Conservation (phyloP, 345 rosid species). For the Cardamine occulta region DNA sequence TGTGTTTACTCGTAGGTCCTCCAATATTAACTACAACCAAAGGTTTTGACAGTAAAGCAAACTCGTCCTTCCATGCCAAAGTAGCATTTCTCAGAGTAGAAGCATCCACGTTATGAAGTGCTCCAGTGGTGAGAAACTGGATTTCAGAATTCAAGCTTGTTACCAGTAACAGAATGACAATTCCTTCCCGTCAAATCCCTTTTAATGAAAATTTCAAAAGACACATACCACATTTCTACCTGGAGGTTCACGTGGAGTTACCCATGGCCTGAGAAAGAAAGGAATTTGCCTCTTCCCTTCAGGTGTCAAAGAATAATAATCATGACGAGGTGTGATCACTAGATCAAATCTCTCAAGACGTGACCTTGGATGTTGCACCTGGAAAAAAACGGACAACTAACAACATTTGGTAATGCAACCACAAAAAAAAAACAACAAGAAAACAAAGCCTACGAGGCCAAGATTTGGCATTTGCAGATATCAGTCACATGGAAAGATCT, state of each 20-base stretch:
- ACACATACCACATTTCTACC: slow-evolving; percentile 73
- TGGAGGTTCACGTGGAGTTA: slow-evolving; percentile 80
- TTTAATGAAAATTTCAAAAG: slow-evolving; percentile 18
- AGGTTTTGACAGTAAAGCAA: slow-evolving; percentile 73
- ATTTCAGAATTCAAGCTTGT: slow-evolving; percentile 33
- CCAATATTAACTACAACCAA: slow-evolving; percentile 92
- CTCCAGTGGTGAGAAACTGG: slow-evolving; percentile 87
- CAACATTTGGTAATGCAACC: neutral
- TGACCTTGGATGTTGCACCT: slow-evolving; percentile 96
- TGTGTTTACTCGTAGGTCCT: slow-evolving; percentile 74
- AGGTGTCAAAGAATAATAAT: slow-evolving; percentile 80
- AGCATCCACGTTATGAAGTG: slow-evolving; percentile 81
- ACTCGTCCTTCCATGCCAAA: slow-evolving; percentile 68
- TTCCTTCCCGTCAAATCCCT: neutral
- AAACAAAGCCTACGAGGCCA: slow-evolving; percentile 13
- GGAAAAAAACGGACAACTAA: slow-evolving; percentile 31
- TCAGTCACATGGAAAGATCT: slow-evolving; percentile 3
- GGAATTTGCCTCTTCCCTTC: slow-evolving; percentile 72
- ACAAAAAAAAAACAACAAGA: neutral
- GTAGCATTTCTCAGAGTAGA: slow-evolving; percentile 70
- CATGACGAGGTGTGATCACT: slow-evolving; percentile 86
- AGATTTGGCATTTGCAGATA: slow-evolving; percentile 8
- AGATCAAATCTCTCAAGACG: slow-evolving; percentile 78
- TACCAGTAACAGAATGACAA: slow-evolving; percentile 21
- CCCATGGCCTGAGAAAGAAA: slow-evolving; percentile 72